Evolutionary conservation across 805 yeast species (phyloP).

Genomic region (Aciculoconidium aculeatum): DNA sequence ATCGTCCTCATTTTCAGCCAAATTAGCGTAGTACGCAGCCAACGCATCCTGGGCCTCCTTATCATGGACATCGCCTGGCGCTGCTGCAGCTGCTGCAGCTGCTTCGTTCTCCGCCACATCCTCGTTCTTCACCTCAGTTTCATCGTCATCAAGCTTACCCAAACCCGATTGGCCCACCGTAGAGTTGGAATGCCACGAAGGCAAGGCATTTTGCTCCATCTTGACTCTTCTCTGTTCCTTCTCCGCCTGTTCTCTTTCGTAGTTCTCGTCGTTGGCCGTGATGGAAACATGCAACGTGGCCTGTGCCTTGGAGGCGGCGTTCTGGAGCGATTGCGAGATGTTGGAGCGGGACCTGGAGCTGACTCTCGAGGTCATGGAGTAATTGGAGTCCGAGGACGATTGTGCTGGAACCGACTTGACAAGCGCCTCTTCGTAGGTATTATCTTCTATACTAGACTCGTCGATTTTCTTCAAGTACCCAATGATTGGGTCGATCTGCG

Average conservation of each 20-base stretch:
- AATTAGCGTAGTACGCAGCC: conserved; percentile 63
- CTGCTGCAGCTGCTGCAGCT: conserved; percentile 1
- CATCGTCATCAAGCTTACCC: conserved; percentile 52
- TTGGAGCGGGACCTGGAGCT: conserved; percentile 25
- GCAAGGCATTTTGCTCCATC: conserved; percentile 88
- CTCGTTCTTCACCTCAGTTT: conserved; percentile 19
- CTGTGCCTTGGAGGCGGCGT: conserved; percentile 59
- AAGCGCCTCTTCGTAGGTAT: conserved; percentile 47
- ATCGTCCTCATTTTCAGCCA: conserved; percentile 62
- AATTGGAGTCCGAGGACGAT: conserved; percentile 61
- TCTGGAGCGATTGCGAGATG: conserved; percentile 27
- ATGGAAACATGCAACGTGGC: conserved; percentile 89
- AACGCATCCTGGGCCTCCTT: conserved; percentile 66
- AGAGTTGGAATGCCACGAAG: conserved; percentile 91
- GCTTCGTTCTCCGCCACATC: conserved; percentile 6
- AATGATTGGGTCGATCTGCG: conserved; percentile 83
- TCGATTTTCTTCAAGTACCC: conserved; percentile 59
- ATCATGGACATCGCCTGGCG: conserved; percentile 33
- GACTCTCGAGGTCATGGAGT: conserved; percentile 49
- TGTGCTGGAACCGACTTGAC: conserved; percentile 82
- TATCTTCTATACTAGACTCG: conserved; percentile 35
- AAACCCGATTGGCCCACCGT: conserved; percentile 72
- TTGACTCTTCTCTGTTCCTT: conserved; percentile 63
- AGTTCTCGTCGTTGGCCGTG: conserved; percentile 78
- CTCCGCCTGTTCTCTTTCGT: conserved; percentile 58